Conservation (phyloP, 805 yeast genomes). For the Babjeviella inositovora region DNA sequence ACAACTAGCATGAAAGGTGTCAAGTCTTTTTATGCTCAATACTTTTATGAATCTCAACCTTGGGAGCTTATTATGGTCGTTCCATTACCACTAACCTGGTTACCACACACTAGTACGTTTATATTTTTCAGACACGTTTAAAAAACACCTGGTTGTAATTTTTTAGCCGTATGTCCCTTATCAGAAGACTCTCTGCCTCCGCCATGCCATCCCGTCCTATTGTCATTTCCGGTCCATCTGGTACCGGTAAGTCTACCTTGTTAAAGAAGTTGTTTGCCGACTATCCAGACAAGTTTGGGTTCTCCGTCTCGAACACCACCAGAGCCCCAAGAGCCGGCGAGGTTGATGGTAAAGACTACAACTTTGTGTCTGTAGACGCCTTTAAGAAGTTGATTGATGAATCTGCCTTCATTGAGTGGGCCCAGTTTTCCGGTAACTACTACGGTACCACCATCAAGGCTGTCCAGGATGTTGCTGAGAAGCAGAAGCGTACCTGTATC, state of each 20-base stretch:
- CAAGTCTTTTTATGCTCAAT: too few species aligned
- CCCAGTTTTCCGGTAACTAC: slow-evolving; percentile 94
- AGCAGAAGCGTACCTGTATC: slow-evolving; percentile 62
- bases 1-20: too few species aligned
- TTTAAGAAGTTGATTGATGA: slow-evolving; percentile 66
- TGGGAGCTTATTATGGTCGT: too few species aligned
- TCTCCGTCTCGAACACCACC: slow-evolving; percentile 88
- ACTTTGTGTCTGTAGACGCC: slow-evolving; percentile 66
- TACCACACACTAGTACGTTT: too few species aligned
- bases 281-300: slow-evolving; percentile 81
- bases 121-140: too few species aligned
- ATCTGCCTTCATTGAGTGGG: slow-evolving; percentile 86
- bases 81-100: too few species aligned
- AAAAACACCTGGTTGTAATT: too few species aligned
- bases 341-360: slow-evolving; percentile 75
- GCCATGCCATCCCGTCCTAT: slow-evolving; percentile 50
- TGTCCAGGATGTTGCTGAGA: slow-evolving; percentile 54
- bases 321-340: slow-evolving; percentile 89
- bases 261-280: slow-evolving; percentile 82
- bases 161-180: too few species aligned
- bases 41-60: too few species aligned
- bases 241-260: slow-evolving; percentile 90
- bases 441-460: slow-evolving; percentile 88
- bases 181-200: too few species aligned
- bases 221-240: slow-evolving; percentile 95